These are phyloP conservation scores for Alternaria dauci DNA, from an alignment of 2,329 filamentous ascomycete species.

Conservation along the genomic window DNA sequence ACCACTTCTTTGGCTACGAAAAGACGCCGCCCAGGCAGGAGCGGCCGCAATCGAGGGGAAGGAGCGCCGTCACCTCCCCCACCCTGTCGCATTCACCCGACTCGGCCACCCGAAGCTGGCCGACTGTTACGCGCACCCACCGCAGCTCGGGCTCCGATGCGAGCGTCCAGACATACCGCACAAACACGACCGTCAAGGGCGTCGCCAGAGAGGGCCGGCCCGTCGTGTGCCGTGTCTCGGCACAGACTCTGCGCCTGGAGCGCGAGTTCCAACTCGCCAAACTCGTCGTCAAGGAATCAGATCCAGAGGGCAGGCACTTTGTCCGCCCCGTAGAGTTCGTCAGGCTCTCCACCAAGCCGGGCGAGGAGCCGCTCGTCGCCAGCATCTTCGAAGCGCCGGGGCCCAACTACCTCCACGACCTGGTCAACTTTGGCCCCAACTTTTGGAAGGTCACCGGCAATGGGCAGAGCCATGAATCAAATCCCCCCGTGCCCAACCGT, in stretches of 20 bases:
- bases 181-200: constrained; percentile 58
- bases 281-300: constrained; percentile 72
- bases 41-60: constrained; percentile 37
- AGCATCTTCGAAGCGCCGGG: constrained; percentile 84
- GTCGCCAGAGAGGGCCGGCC: constrained; percentile 54
- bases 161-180: constrained; percentile 58
- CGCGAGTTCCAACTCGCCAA: constrained; percentile 85
- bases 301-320: constrained; percentile 78
- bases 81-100: constrained; percentile 44
- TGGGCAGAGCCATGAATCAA: constrained; percentile 25
- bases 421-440: constrained; percentile 78
- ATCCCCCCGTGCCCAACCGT: constrained; percentile 49
- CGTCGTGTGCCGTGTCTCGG: constrained; percentile 83
- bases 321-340: constrained; percentile 82
- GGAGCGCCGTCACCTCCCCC: constrained; percentile 35
- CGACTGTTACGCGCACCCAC: constrained; percentile 38
- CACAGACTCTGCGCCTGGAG: constrained; percentile 83
- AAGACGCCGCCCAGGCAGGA: constrained; percentile 26
- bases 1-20: constrained; percentile 64
- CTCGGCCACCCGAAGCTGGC: constrained; percentile 29
- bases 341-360: constrained; percentile 71
- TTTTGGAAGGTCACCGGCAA: constrained; percentile 47
- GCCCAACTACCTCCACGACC: constrained; percentile 72
- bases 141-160: constrained; percentile 49
- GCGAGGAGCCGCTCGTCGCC: constrained; percentile 78